phyloP scores from a whole-genome alignment of 1,284 basidiomycete species.

The Trichosporon faecale region DNA sequence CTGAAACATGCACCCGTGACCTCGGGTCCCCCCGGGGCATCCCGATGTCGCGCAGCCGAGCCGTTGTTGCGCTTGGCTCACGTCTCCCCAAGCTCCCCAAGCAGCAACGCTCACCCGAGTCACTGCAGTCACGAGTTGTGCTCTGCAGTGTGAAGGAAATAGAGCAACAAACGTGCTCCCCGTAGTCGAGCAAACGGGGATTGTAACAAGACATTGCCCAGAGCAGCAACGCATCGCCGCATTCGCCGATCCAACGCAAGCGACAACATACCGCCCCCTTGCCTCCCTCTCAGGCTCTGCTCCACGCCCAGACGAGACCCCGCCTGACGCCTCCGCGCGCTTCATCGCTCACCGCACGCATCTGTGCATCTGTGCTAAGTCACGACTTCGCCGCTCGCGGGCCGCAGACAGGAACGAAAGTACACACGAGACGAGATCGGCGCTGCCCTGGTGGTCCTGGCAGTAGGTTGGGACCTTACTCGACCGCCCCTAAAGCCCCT shows the following conservation, averaged over 20 bases:
- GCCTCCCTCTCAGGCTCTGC: background rate
- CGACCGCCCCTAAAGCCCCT: background rate
- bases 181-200: background rate
- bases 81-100: too few relatives aligned
- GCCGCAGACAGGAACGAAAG: background rate
- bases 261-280: background rate
- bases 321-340: background rate
- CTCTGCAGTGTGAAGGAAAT: background rate
- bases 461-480: background rate
- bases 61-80: background rate
- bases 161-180: background rate
- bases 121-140: background rate
- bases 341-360: too few relatives aligned
- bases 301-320: background rate
- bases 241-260: background rate
- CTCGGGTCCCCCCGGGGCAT: conserved; percentile 11
- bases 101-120: background rate
- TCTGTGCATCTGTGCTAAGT: too few relatives aligned
- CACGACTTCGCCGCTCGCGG: background rate
- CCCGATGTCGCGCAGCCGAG: background rate
- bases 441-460: background rate
- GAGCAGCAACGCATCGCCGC: background rate
- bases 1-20: background rate
- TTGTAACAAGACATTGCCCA: background rate
- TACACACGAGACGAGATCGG: background rate